Base-by-base conservation (phyloP, 2,329 filamentous ascomycete genomes). In the Cercospora beticola region DNA sequence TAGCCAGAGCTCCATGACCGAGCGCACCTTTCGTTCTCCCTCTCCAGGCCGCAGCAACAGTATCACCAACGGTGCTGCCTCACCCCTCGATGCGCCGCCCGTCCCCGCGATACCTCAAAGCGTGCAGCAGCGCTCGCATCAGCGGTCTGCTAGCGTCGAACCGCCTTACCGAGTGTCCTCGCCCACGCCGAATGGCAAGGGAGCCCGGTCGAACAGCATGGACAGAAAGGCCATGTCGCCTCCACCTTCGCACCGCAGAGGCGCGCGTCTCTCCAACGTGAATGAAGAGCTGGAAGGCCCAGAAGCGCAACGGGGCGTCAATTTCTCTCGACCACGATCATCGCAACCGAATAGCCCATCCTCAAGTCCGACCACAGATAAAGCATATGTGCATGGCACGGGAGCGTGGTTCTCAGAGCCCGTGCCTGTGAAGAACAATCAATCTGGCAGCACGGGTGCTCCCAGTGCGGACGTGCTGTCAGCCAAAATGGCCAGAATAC, bases 1-100 rank as follows among this genome's bases (percentile, higher is more conserved):
- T 65, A 96, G 94, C 80, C 87, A 87, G 30, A 86, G 89, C 23
- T 97, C 93, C 61, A 97, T 98, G 94, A 90, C 88, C 31, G 92
- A 94, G 78, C 88, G 94, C 67, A 94, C 93, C 0, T 97, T 97
- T 79, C 89, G 94, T 73, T 91, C 90, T 12, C 88, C 89, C 3
- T 96, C 92, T 86, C 69, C 83, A 78, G 84, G 84, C 74, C 83
- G 84, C 75, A 79, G 46, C 74, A 74, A 66, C 36, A 68, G 62
- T 60, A 31, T 63, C 67, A 75, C 72, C 70, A 74, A 73, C 62
- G 71, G 73, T 61, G 70, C 74, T 7, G 57, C 70, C 16, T 71
- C 73, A 16, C 73, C 73, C 8, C 67, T 62, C 6, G 72, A 80
- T 65, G 84, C 87, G 63, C 92, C 93, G 31, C 93, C 93, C 1